Evolutionary conservation across 2,329 filamentous ascomycete genomes (phyloP).

Genomic region (Fusarium sp.): DNA sequence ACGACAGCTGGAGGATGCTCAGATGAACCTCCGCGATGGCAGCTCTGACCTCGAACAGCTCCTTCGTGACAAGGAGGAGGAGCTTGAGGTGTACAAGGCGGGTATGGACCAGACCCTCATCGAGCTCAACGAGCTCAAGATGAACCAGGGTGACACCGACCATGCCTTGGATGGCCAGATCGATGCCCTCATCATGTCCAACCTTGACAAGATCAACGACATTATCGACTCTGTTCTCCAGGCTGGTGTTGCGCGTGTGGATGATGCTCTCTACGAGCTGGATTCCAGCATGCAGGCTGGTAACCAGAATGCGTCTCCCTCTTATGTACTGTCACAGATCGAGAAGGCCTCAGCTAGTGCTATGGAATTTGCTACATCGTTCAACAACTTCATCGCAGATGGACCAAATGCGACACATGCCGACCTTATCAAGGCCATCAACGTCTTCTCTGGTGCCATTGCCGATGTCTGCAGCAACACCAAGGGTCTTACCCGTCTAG

Average conservation of each 20-base stretch:
- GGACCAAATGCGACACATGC: conserved; percentile 90
- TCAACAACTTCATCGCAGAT: conserved; percentile 98
- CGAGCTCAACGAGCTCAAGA: conserved; percentile 88
- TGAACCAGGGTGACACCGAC: conserved; percentile 79
- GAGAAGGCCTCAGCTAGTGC: conserved; percentile 95
- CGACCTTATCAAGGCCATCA: conserved; percentile 93
- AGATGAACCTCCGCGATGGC: conserved; percentile 80
- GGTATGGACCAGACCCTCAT: conserved; percentile 97
- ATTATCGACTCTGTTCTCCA: conserved; percentile 98
- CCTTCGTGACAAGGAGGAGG: conserved; percentile 94
- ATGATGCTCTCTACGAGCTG: conserved; percentile 95
- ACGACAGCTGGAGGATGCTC: conserved; percentile 84
- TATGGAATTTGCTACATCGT: conserved; percentile 96
- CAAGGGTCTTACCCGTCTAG: conserved; percentile 92
- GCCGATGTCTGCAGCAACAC: conserved; percentile 96
- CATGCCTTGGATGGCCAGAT: conserved; percentile 88
- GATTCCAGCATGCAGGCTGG: conserved; percentile 98
- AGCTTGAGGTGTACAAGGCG: conserved; percentile 97
- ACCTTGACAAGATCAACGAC: conserved; percentile 92
- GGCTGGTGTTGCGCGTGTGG: conserved; percentile 90
- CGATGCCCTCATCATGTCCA: conserved; percentile 86
- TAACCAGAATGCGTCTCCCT: conserved; percentile 95
- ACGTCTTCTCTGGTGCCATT: conserved; percentile 88
- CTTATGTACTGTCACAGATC: conserved; percentile 95
- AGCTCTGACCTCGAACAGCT: conserved; percentile 86